Evolutionary conservation across 768 basidiomycete species (phyloP).

Genomic region (Boletellus ananas): DNA sequence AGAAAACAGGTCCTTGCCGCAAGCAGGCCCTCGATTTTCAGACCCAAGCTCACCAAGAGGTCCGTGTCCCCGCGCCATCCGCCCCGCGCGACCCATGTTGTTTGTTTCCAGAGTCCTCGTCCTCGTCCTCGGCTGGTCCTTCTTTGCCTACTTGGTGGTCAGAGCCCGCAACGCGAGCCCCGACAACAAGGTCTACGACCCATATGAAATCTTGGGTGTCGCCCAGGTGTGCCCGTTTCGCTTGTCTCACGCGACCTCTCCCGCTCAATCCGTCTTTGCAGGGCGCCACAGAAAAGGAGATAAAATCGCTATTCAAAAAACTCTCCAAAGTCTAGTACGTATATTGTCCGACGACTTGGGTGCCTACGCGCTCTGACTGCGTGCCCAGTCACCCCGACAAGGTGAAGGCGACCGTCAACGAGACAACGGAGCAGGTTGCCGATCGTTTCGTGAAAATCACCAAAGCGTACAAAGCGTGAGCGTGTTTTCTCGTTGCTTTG

Average conservation of each 20-base stretch:
- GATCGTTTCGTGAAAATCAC: slow-evolving; percentile 88
- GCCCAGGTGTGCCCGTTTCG: slow-evolving; percentile 36
- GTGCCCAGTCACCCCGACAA: slow-evolving; percentile 89
- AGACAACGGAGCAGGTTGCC: slow-evolving; percentile 84
- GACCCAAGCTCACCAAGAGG: slow-evolving; percentile 49
- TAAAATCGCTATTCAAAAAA: slow-evolving; percentile 94
- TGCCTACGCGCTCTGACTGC: not conserved
- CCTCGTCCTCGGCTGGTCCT: slow-evolving; percentile 68
- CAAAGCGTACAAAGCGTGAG: slow-evolving; percentile 95
- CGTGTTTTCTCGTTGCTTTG: not conserved
- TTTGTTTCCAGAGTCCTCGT: slow-evolving; percentile 47
- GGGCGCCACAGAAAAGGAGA: slow-evolving; percentile 78
- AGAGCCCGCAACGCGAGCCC: slow-evolving; percentile 50
- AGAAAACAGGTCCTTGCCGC: slow-evolving; percentile 41
- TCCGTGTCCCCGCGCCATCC: slow-evolving; percentile 24
- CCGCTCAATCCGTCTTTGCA: slow-evolving; percentile 24
- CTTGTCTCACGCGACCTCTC: not conserved
- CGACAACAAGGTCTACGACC: slow-evolving; percentile 80
- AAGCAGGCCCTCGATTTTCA: slow-evolving; percentile 46
- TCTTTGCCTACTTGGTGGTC: slow-evolving; percentile 66
- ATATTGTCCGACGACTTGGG: not conserved
- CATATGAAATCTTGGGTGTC: slow-evolving; percentile 90
- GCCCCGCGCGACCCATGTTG: not conserved
- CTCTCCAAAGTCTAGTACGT: slow-evolving; percentile 82
- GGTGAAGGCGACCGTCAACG: slow-evolving; percentile 74